phyloP scores from a whole-genome alignment of 495 filamentous ascomycete genomes.

The Clohesyomyces aquaticus region DNA sequence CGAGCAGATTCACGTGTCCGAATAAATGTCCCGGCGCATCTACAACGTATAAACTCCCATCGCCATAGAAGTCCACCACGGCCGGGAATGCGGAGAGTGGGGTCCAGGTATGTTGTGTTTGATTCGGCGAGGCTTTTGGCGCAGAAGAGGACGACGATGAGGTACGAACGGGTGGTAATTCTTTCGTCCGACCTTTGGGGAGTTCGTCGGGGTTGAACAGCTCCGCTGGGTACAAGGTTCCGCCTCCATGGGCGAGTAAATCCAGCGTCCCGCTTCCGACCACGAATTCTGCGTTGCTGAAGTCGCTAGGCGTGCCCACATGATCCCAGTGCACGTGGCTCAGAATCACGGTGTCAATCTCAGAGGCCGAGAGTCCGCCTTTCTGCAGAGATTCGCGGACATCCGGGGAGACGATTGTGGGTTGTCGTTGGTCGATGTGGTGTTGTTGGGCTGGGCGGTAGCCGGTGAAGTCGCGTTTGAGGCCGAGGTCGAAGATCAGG shows the following conservation, averaged over 20 bases:
- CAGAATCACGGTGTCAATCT: conserved; percentile 53
- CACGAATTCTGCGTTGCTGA: conserved; percentile 50
- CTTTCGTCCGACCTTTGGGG: conserved; percentile 42
- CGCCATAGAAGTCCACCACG: conserved; percentile 42
- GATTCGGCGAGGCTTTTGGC: conserved; percentile 2
- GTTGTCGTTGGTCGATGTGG: conserved; percentile 50
- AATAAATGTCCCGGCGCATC: conserved; percentile 46
- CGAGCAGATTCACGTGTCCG: conserved; percentile 47
- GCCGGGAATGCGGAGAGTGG: conserved; percentile 44
- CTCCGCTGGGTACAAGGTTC: conserved; percentile 40
- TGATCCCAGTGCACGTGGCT: conserved; percentile 61
- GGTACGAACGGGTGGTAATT: conserved; percentile 43
- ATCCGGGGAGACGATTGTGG: conserved; percentile 48
- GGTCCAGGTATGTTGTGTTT: conserved; percentile 37
- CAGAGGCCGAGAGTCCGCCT: conserved; percentile 41
- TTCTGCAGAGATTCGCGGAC: conserved; percentile 45
- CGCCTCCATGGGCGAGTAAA: conserved; percentile 45
- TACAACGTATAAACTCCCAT: conserved; percentile 45
- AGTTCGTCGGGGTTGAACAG: conserved; percentile 45
- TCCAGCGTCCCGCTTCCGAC: conserved; percentile 54
- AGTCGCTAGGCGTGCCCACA: conserved; percentile 54
- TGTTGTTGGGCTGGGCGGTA: conserved; percentile 49
- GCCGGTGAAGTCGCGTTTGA: conserved; percentile 48
- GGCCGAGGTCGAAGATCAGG: conserved; percentile 58
- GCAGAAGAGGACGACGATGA: conserved; percentile 50